These are phyloP conservation scores for Dactylellina parvicollis DNA, from an alignment of 2,329 filamentous ascomycete species.

Conservation along the genomic window DNA sequence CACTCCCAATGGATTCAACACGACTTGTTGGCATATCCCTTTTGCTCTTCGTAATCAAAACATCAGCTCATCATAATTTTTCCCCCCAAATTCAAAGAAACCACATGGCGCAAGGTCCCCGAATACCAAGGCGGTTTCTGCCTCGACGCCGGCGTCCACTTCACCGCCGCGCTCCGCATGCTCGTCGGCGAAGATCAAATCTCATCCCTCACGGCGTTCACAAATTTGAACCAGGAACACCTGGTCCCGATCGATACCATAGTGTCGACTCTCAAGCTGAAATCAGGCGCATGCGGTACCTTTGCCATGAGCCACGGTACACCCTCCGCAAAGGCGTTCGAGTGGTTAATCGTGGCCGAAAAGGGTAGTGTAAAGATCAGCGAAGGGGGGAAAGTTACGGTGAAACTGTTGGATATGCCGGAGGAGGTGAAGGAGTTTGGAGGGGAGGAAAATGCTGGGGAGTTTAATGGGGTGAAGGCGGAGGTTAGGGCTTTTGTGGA, in stretches of 20 bases:
- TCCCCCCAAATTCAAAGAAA: constrained; percentile 59
- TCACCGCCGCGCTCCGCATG: constrained; percentile 71
- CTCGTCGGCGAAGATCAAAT: constrained; percentile 67
- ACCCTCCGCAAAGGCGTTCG: constrained; percentile 65
- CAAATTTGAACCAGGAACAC: constrained; percentile 67
- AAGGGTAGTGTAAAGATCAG: constrained; percentile 67
- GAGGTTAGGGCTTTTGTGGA: constrained; percentile 72
- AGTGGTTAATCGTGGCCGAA: constrained; percentile 70
- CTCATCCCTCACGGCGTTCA: constrained; percentile 67
- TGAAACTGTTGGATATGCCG: constrained; percentile 59
- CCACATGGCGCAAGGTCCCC: constrained; percentile 73
- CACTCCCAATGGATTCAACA: not conserved
- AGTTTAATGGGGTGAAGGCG: constrained; percentile 67
- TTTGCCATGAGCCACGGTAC: constrained; percentile 70
- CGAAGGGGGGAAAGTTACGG: constrained; percentile 63
- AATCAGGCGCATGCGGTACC: constrained; percentile 68
- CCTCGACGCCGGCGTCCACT: constrained; percentile 80
- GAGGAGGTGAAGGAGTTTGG: constrained; percentile 63
- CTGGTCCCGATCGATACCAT: constrained; percentile 75
- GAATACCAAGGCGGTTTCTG: constrained; percentile 79
- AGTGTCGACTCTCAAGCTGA: constrained; percentile 68
- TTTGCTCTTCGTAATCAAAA: too few species aligned
- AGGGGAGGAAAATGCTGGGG: constrained; percentile 56
- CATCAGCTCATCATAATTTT: too few species aligned
- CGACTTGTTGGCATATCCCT: too few species aligned